Conservation (phyloP, 2,329 filamentous ascomycete genomes). For the Mariannaea elegans region DNA sequence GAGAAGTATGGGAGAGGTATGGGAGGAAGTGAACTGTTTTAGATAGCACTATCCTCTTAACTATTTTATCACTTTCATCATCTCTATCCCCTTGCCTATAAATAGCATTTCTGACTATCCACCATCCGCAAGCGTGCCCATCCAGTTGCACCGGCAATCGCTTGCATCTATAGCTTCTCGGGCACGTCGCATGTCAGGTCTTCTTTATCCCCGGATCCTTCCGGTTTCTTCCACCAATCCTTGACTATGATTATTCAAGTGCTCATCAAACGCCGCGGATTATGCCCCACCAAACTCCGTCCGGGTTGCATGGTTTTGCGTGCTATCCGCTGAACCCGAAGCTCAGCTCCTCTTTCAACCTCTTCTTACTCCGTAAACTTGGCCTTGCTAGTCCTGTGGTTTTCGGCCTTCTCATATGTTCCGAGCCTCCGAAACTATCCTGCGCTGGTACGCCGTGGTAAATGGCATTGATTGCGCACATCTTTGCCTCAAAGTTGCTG, state of each 20-base stretch:
- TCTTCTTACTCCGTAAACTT: background rate
- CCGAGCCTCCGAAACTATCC: constrained; percentile 2
- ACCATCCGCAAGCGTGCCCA: background rate
- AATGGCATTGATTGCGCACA: background rate
- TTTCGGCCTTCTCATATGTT: constrained; percentile 5
- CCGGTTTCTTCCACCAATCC: constrained; percentile 4
- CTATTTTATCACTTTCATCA: no score
- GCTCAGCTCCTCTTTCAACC: background rate
- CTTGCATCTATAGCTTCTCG: constrained; percentile 12
- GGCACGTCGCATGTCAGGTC: background rate
- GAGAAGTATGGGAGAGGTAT: no score
- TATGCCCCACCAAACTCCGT: constrained; percentile 12
- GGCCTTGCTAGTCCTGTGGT: background rate
- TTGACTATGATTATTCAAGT: constrained; percentile 15
- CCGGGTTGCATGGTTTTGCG: background rate
- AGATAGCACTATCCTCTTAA: no score
- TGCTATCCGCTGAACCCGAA: background rate
- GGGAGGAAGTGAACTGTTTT: no score
- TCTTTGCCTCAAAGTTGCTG: constrained; percentile 15
- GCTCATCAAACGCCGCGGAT: constrained; percentile 9
- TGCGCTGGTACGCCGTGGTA: background rate
- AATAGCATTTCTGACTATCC: no score
- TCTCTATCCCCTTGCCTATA: background rate
- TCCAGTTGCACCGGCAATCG: constrained; percentile 15
- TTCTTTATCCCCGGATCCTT: background rate